Base-by-base conservation (phyloP, 352 stramenopile genomes). In the Poterioochromonas sp. region DNA sequence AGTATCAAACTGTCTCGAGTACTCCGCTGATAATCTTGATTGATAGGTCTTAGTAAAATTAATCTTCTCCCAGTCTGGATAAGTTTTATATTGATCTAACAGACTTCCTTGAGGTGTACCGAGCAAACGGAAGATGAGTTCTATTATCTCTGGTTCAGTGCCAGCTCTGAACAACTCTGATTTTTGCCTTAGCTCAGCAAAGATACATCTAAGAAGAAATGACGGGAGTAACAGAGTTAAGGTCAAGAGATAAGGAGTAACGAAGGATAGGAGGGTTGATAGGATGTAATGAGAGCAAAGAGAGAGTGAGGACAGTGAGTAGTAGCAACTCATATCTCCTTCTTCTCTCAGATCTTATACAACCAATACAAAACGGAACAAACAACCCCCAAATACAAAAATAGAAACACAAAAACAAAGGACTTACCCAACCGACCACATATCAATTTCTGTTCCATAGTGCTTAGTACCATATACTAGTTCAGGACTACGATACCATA, bases 401-500 rank as follows among this genome's bases (percentile, higher is more conserved):
- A 32, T 32, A 29, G 2, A 62, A 62, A 62, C 26, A 62, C 51
- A 12, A 29, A 8, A 62, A 22, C 12, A 22, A 8, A 62, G 29
- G 51, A 41, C 41, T 62, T 62, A 94, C 0, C 90, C 90, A 40
- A 92, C 87, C n/a, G 87, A 93, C 92, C 92, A 97, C 51, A 96
- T 93, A 77, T 97, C 92, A 37, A 97, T 82, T 49, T 80, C 78
- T 37, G 81, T 78, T 15, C 76, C 81, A 63, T 85, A 87, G 32
- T 71, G 73, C 12, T 77, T 77, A 32, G 73, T 64, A 74, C 91
- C 92, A 0, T 96, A 83, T 53, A 97, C 83, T 41, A 97, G 84
- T 83, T 97, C 92, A 0, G 91, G 91, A 3, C 90, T 89, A 11
- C 92, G 88, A 79, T 97, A 97, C 92, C 92, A 97, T 22, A 96